phyloP scores from a whole-genome alignment of 2,329 filamentous ascomycete genomes.

The Arthrobotrys sinensis region DNA sequence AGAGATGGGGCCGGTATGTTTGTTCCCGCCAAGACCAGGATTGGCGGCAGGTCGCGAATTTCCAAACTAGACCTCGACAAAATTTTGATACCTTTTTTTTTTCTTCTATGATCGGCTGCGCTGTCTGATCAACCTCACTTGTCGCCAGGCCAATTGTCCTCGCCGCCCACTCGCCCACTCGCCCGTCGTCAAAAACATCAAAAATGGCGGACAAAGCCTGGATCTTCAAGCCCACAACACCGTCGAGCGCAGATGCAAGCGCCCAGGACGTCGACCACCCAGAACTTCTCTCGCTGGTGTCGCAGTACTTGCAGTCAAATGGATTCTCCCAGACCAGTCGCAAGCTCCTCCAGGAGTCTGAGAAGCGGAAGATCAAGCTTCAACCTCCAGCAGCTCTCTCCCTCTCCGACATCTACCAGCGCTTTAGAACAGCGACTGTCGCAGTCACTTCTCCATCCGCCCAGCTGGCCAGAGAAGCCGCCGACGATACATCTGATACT shows the following conservation, averaged over 20 bases:
- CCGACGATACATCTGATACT: constrained; percentile 60
- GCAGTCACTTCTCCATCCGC: constrained; percentile 41
- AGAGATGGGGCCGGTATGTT: background rate
- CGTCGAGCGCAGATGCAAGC: constrained; percentile 14
- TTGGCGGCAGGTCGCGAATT: constrained; percentile 26
- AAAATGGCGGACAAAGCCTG: constrained; percentile 34
- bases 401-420: constrained; percentile 48
- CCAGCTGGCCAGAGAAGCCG: constrained; percentile 56
- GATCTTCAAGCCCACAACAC: constrained; percentile 20
- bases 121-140: background rate
- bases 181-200: background rate
- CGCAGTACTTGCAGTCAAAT: constrained; percentile 42
- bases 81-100: constrained; percentile 18
- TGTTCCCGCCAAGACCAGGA: constrained; percentile 5
- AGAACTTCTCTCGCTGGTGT: constrained; percentile 50
- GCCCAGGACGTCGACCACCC: constrained; percentile 12
- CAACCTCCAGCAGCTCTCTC: constrained; percentile 25
- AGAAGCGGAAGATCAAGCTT: constrained; percentile 48
- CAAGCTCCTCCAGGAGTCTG: constrained; percentile 39
- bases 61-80: constrained; percentile 4
- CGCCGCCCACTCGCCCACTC: background rate
- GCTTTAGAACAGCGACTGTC: constrained; percentile 15
- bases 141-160: constrained; percentile 12
- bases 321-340: constrained; percentile 42
- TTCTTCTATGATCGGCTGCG: background rate